A percentile compares a stretch with the other conserved stretches of the same genome.
phyloP scores from a whole-genome alignment of 2,329 filamentous ascomycete genomes.

The Colletotrichum horii region DNA sequence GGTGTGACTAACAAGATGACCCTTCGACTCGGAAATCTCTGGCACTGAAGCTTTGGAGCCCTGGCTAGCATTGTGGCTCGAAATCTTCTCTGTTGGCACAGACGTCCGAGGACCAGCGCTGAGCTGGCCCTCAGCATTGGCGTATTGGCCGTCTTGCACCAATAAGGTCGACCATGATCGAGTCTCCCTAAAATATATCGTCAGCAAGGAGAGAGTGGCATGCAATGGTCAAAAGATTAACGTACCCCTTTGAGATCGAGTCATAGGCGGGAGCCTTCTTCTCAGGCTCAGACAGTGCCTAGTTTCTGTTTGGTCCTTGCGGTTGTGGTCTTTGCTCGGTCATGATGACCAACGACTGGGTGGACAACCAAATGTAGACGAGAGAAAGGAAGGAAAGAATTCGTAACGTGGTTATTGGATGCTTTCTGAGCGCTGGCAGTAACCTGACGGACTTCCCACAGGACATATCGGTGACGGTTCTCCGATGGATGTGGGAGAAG shows the following conservation, averaged over 20 bases:
- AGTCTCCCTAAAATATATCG: background rate
- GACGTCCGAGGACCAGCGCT: background rate
- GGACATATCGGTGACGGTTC: fast-evolving
- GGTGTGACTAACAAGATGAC: background rate
- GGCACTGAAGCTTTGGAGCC: background rate
- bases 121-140: background rate
- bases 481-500: background rate
- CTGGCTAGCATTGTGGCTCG: background rate
- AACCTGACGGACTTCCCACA: fast-evolving
- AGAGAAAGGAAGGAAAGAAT: background rate
- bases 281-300: background rate
- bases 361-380: background rate
- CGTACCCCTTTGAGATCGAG: background rate
- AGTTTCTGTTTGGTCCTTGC: background rate
- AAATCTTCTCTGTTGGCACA: background rate
- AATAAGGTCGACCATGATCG: background rate
- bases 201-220: background rate
- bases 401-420: background rate
- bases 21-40: background rate
- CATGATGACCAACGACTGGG: background rate
- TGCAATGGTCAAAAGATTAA: background rate
- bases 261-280: background rate
- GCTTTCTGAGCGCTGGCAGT: background rate
- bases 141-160: background rate
- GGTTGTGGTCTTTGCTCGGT: background rate